phyloP scores from a whole-genome alignment of 148 eudicot species.

The Rhododendron molle region DNA sequence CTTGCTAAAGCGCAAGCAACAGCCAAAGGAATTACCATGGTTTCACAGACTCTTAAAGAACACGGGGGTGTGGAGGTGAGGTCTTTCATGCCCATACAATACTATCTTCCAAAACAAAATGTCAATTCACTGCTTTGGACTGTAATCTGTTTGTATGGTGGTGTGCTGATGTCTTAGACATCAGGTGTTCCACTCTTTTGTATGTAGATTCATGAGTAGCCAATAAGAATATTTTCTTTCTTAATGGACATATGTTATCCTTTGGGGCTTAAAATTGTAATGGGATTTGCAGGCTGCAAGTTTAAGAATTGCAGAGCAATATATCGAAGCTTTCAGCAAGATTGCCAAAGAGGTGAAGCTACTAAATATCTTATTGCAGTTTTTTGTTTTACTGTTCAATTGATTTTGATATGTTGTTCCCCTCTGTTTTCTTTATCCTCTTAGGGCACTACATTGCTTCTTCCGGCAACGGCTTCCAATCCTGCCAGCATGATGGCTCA shows the following conservation, averaged over 20 bases:
- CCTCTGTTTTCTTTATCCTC: constrained; percentile 8
- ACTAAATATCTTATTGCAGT: not conserved
- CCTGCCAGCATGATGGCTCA: constrained; percentile 60
- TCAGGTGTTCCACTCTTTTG: not conserved
- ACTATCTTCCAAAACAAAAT: not conserved
- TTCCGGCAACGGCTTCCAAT: constrained; percentile 50
- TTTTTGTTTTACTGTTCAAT: not conserved
- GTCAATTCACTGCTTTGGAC: not conserved
- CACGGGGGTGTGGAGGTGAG: constrained; percentile 64
- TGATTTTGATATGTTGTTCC: not conserved
- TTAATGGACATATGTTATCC: not conserved
- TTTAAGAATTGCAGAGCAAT: constrained; percentile 79
- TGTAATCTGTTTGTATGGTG: not conserved
- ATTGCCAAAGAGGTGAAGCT: constrained; percentile 74
- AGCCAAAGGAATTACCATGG: constrained; percentile 45
- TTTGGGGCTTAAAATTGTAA: not conserved
- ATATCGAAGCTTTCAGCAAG: constrained; percentile 67
- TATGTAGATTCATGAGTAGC: not conserved
- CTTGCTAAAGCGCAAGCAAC: constrained; percentile 50
- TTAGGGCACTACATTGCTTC: constrained; percentile 69
- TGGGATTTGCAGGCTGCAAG: constrained; percentile 72
- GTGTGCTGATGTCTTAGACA: not conserved
- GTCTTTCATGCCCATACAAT: not conserved
- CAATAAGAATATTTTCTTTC: not conserved
- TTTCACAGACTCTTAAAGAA: constrained; percentile 40